These are phyloP conservation scores for Escallonia rubra DNA, from an alignment of 129 eudicot genomes.

Conservation along the genomic window DNA sequence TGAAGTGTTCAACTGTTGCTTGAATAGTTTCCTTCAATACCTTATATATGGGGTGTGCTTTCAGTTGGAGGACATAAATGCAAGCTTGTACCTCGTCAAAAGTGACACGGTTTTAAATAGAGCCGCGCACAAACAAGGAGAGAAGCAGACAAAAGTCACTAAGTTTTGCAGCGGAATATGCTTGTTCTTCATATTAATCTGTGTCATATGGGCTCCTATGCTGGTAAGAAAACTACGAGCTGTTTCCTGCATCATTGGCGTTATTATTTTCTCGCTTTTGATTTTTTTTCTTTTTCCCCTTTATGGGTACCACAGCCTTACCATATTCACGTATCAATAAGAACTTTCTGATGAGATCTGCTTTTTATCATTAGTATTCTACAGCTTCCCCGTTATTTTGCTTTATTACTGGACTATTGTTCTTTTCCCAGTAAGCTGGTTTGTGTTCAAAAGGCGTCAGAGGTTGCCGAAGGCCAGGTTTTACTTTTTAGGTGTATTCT, in stretches of 20 bases:
- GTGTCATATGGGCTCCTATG: constrained; percentile 99
- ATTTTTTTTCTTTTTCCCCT: neutral
- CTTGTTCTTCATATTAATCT: constrained; percentile 79
- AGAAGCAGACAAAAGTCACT: constrained; percentile 81
- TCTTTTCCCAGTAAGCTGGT: too few species aligned
- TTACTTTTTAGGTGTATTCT: too few species aligned
- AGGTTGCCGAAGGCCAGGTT: too few species aligned
- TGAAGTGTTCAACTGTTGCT: neutral
- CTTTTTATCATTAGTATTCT: too few species aligned
- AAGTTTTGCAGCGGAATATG: constrained; percentile 93
- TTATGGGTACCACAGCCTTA: too few species aligned
- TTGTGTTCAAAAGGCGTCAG: too few species aligned
- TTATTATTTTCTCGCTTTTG: too few species aligned
- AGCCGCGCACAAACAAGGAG: constrained; percentile 86
- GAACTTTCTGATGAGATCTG: too few species aligned
- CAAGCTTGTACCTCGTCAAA: constrained; percentile 99
- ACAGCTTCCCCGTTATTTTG: neutral
- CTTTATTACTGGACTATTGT: too few species aligned
- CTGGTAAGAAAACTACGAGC: constrained; percentile 55
- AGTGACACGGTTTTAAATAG: constrained; percentile 86
- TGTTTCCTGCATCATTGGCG: neutral
- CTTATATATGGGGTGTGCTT: constrained; percentile 18
- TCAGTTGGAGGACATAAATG: constrained; percentile 98
- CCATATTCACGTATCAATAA: too few species aligned
- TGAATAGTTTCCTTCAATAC: neutral